phyloP scores from a whole-genome alignment of 106 monocot genomes.

The Vanilla planifolia region DNA sequence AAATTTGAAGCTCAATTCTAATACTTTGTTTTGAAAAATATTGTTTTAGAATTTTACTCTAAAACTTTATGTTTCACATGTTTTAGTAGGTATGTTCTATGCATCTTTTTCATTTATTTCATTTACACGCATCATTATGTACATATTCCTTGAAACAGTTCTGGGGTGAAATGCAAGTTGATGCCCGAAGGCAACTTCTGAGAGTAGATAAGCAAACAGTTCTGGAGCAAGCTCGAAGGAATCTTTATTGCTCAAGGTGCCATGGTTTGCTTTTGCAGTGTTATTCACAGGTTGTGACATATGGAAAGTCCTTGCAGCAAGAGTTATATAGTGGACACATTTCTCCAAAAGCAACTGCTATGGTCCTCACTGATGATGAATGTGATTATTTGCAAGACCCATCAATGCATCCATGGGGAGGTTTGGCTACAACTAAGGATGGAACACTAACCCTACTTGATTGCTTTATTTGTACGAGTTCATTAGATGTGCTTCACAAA shows the following conservation, averaged over 20 bases:
- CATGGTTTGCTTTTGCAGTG: slow-evolving; percentile 90
- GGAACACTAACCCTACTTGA: slow-evolving; percentile 78
- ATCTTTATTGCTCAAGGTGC: slow-evolving; percentile 96
- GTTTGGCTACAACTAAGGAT: slow-evolving; percentile 69
- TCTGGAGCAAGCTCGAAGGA: slow-evolving; percentile 85
- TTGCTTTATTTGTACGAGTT: slow-evolving; percentile 59
- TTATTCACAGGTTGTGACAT: slow-evolving; percentile 80
- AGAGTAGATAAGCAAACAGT: slow-evolving; percentile 88
- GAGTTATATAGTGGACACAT: slow-evolving; percentile 19
- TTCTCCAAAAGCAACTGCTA: slow-evolving; percentile 18
- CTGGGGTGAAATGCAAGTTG: slow-evolving; percentile 66
- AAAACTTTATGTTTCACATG: neutral
- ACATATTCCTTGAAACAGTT: slow-evolving; percentile 39
- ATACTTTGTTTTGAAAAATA: neutral
- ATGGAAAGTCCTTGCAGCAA: slow-evolving; percentile 72
- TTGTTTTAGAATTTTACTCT: neutral
- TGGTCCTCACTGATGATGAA: slow-evolving; percentile 18
- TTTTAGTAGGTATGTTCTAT: neutral
- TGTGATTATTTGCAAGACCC: slow-evolving; percentile 53
- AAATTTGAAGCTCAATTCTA: neutral
- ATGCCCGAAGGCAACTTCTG: slow-evolving; percentile 57
- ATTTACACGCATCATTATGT: neutral
- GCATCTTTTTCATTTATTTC: neutral
- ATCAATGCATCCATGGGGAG: slow-evolving; percentile 90
- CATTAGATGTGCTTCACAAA: slow-evolving; percentile 60